A percentile compares a stretch with the other conserved stretches of the same genome.
Evolutionary conservation across 2,329 filamentous ascomycete species (phyloP).

Genomic region (Cercospora canescens): DNA sequence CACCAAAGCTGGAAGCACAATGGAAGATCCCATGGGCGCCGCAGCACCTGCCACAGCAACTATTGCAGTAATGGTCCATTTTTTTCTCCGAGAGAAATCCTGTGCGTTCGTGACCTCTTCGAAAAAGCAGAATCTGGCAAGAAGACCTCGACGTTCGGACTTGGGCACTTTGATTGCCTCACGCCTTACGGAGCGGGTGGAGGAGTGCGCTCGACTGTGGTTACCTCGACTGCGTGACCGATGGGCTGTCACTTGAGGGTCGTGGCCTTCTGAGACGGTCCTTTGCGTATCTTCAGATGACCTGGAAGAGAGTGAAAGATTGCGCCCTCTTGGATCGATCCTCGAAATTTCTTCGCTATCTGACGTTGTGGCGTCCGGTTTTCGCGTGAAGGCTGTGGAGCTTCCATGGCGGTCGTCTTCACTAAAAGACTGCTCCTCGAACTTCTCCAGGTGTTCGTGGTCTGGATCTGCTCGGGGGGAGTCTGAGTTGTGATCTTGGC

Average conservation of each 20-base stretch:
- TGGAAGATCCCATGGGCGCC: constrained; percentile 80
- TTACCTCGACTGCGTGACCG: constrained; percentile 25
- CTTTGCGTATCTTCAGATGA: constrained; percentile 26
- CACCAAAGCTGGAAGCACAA: constrained; percentile 74
- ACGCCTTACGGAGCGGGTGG: constrained; percentile 26
- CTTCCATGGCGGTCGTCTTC: constrained; percentile 17
- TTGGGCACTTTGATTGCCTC: constrained; percentile 50
- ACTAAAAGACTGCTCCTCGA: constrained; percentile 14
- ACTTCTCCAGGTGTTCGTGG: constrained; percentile 17
- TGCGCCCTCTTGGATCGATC: constrained; percentile 12
- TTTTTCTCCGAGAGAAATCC: constrained; percentile 70
- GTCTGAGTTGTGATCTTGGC: constrained; percentile 17
- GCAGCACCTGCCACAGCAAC: constrained; percentile 75
- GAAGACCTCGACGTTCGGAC: constrained; percentile 65
- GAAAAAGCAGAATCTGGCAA: constrained; percentile 69
- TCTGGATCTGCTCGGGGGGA: constrained; percentile 12
- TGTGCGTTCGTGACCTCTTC: constrained; percentile 78
- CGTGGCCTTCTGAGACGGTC: constrained; percentile 30
- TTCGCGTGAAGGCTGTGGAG: constrained; percentile 15
- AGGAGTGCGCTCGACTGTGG: constrained; percentile 31
- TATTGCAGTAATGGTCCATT: constrained; percentile 82
- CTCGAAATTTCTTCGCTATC: constrained; percentile 20
- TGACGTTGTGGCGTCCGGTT: constrained; percentile 20
- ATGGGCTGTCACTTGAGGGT: constrained; percentile 31
- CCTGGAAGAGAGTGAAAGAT: constrained; percentile 12